A percentile compares a stretch with the other conserved stretches of the same genome.
Evolutionary conservation across 1,284 basidiomycete genomes (phyloP).

Genomic region (Coniophora puteana): DNA sequence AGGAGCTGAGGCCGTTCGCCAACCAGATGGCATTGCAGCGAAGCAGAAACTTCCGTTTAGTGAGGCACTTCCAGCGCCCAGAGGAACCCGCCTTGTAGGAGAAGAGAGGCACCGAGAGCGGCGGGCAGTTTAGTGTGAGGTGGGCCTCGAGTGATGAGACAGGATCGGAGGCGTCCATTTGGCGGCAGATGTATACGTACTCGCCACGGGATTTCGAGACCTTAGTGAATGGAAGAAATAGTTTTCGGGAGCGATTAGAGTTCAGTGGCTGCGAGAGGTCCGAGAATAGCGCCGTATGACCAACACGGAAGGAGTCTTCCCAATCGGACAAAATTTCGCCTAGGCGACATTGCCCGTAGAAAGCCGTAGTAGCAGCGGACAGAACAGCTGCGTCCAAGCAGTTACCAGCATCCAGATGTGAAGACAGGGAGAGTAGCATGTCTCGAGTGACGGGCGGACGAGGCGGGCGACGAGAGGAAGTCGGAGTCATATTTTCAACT

Average conservation of each 20-base stretch:
- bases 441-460: not conserved
- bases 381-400: slow-evolving; percentile 1
- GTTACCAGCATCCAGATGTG: not conserved
- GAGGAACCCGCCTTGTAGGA: not conserved
- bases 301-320: slow-evolving; percentile 1
- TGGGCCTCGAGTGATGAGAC: not conserved
- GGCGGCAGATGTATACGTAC: slow-evolving; percentile 1
- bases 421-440: not conserved
- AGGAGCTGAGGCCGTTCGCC: not conserved
- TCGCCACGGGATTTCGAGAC: not conserved
- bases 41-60: not conserved
- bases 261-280: not conserved
- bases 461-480: not conserved
- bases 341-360: slow-evolving; percentile 5
- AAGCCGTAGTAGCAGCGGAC: not conserved
- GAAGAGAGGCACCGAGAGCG: not conserved
- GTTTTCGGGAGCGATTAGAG: not conserved
- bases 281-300: not conserved
- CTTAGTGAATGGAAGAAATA: slow-evolving; percentile 6
- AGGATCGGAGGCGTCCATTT: not conserved
- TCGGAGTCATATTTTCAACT: not conserved
- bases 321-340: slow-evolving; percentile 7
- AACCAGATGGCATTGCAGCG: slow-evolving; percentile 4
- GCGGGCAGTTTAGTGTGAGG: not conserved
- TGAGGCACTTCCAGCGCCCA: not conserved